Percentiles rank a stretch among this genome's conserved stretches.
Evolutionary conservation across 1,284 basidiomycete genomes (phyloP).

Genomic region (Ceraceosorus bombacis): DNA sequence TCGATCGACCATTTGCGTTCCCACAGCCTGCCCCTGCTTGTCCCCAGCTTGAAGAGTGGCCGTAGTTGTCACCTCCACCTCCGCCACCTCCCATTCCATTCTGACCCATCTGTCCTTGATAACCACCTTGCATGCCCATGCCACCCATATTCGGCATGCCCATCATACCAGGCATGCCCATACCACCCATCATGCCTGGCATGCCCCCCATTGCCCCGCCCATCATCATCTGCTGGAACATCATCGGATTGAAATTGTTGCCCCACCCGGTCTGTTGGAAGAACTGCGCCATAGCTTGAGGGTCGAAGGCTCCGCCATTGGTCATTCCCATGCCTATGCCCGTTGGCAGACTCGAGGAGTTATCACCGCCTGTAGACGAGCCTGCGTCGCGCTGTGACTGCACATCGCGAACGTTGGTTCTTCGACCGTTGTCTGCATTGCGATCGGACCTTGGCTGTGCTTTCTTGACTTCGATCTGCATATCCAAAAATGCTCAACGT

Average conservation of each 20-base stretch:
- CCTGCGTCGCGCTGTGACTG: constrained; percentile 53
- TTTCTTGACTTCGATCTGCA: constrained; percentile 80
- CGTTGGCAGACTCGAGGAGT: constrained; percentile 54
- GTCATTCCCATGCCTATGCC: constrained; percentile 26
- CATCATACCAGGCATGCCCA: constrained; percentile 19
- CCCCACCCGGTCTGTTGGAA: constrained; percentile 54
- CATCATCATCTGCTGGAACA: constrained; percentile 44
- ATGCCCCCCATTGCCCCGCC: constrained; percentile 45
- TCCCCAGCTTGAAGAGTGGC: too few species aligned
- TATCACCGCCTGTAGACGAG: constrained; percentile 54
- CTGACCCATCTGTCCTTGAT: too few species aligned
- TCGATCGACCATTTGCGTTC: too few species aligned
- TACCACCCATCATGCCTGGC: constrained; percentile 18
- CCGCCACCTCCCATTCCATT: too few species aligned
- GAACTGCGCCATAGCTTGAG: constrained; percentile 54
- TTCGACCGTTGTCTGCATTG: constrained; percentile 3
- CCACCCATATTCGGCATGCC: constrained; percentile 22
- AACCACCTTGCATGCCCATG: constrained; percentile 7
- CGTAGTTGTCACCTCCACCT: too few species aligned
- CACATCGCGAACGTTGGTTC: constrained; percentile 46
- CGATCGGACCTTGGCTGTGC: constrained; percentile 27
- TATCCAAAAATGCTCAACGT: neutral
- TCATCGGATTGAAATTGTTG: constrained; percentile 43
- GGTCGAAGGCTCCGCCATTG: constrained; percentile 49
- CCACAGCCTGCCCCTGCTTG: too few species aligned